These are phyloP conservation scores for Croton laevigatus DNA, from an alignment of 441 rosid species.

Conservation along the genomic window DNA sequence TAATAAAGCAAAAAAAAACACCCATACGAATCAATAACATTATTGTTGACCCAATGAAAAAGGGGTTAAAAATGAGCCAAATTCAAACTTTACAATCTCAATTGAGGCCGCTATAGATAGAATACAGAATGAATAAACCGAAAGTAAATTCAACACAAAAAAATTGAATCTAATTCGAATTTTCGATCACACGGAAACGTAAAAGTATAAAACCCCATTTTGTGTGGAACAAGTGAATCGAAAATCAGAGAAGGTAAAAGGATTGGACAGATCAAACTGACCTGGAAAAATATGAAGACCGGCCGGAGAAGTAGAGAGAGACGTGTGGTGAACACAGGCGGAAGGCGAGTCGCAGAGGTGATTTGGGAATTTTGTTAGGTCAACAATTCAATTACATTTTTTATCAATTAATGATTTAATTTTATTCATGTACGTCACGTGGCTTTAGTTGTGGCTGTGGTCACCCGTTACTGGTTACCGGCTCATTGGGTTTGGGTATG, in stretches of 20 bases:
- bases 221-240: neutral
- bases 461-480: no score
- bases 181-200: neutral
- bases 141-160: neutral
- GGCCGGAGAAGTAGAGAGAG: neutral
- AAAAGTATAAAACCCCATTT: neutral
- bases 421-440: no score
- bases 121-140: neutral
- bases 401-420: no score
- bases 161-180: neutral
- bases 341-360: neutral
- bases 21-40: neutral
- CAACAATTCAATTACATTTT: no score
- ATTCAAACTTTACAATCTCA: neutral
- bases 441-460: no score
- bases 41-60: neutral
- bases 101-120: neutral
- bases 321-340: neutral
- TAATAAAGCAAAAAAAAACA: neutral
- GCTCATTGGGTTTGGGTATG: no score
- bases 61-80: neutral
- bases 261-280: neutral
- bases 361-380: no score
- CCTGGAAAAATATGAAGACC: neutral
- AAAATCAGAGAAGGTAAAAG: neutral